These are phyloP conservation scores for Trypanosoma melophagium DNA, from an alignment of 208 protist species.

Conservation along the genomic window DNA sequence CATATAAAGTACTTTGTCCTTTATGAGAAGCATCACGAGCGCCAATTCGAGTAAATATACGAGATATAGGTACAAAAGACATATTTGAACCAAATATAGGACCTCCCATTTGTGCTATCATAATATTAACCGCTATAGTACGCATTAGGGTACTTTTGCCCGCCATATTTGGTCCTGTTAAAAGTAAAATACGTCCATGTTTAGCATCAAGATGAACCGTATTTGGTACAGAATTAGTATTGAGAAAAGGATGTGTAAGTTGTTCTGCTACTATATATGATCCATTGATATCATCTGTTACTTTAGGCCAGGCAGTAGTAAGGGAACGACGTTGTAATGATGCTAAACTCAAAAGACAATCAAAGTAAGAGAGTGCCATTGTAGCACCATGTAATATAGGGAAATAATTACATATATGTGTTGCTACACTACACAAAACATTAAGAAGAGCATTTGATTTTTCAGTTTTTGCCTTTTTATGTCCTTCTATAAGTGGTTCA, in stretches of 20 bases:
- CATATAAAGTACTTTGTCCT: constrained; percentile 98
- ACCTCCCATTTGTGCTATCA: constrained; percentile 97
- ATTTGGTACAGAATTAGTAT: constrained; percentile 68
- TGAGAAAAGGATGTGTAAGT: constrained; percentile 44
- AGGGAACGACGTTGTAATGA: constrained; percentile 32
- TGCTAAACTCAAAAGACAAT: constrained; percentile 77
- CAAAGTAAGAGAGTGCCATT: constrained; percentile 70
- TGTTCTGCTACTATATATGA: constrained; percentile 28
- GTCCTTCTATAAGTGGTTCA: constrained; percentile 39
- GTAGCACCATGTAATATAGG: constrained; percentile 57
- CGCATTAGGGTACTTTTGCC: constrained; percentile 98
- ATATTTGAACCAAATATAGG: constrained; percentile 82
- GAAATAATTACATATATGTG: constrained; percentile 68
- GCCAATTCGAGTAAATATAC: constrained; percentile 98
- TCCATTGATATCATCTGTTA: constrained; percentile 10
- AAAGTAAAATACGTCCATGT: constrained; percentile 71
- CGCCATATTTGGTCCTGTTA: constrained; percentile 99
- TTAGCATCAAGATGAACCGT: constrained; percentile 37
- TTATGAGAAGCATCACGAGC: constrained; percentile 95
- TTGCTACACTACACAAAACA: constrained; percentile 64
- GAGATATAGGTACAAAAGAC: constrained; percentile 83
- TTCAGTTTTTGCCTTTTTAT: constrained; percentile 57
- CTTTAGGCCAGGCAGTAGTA: constrained; percentile 16
- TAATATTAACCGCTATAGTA: constrained; percentile 91
- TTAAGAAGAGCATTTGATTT: constrained; percentile 64